These are phyloP conservation scores for Colletotrichum scovillei DNA, from an alignment of 2,329 filamentous ascomycete species.

Conservation along the genomic window DNA sequence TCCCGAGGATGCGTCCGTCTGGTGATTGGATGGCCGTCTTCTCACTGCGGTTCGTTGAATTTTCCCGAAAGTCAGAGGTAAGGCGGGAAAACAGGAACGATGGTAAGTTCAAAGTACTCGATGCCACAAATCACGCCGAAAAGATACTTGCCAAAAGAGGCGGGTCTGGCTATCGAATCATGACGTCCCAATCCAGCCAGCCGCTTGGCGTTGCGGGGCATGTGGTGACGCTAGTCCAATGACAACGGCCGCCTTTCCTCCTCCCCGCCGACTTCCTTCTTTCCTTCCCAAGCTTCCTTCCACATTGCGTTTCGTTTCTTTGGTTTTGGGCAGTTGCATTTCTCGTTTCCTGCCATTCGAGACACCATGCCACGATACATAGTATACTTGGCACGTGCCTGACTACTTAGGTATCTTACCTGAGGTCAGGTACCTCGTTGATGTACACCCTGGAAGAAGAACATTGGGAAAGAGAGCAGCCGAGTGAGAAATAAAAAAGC, in stretches of 20 bases:
- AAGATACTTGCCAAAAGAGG: background rate
- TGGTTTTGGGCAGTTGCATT: background rate
- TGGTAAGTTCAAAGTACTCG: background rate
- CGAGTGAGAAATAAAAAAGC: too few species aligned
- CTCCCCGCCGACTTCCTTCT: background rate
- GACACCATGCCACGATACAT: background rate
- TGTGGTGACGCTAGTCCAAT: constrained; percentile 5
- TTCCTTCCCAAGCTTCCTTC: background rate
- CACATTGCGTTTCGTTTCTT: background rate
- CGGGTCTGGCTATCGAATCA: constrained; percentile 9
- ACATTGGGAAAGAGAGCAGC: background rate
- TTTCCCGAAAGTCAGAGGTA: background rate
- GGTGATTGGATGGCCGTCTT: background rate
- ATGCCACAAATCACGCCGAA: too few species aligned
- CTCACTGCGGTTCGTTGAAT: background rate
- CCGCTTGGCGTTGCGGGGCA: constrained; percentile 23
- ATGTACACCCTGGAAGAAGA: background rate
- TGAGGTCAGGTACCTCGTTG: too few species aligned
- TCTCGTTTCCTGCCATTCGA: background rate
- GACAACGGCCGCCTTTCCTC: background rate
- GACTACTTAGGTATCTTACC: too few species aligned
- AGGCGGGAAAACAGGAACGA: background rate
- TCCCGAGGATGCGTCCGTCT: background rate
- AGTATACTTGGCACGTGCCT: background rate
- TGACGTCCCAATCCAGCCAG: constrained; percentile 27